phyloP scores from a whole-genome alignment of 805 yeast species.

The Dipodascus albidus region DNA sequence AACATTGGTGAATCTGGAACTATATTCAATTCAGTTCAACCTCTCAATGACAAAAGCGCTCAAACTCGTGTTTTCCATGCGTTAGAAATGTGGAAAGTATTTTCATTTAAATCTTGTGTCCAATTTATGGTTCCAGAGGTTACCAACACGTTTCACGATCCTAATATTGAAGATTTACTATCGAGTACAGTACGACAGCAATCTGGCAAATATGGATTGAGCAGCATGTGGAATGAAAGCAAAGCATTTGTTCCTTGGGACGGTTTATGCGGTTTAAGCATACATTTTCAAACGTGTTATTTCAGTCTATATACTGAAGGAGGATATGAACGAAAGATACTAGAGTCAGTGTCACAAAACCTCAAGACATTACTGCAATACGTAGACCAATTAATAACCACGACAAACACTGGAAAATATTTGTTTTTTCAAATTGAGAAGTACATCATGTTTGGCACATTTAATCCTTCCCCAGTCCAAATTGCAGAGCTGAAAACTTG shows the following conservation, averaged over 20 bases:
- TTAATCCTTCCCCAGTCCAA: background rate
- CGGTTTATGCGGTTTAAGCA: background rate
- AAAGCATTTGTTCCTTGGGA: background rate
- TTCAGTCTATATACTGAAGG: background rate
- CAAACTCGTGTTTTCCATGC: background rate
- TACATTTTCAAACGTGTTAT: background rate
- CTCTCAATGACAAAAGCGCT: background rate
- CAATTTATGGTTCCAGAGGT: background rate
- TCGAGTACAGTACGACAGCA: background rate
- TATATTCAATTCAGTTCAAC: background rate
- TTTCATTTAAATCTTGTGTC: background rate
- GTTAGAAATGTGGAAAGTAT: background rate
- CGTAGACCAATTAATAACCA: background rate
- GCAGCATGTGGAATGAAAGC: background rate
- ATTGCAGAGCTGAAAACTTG: background rate
- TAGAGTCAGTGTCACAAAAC: background rate
- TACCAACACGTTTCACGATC: background rate
- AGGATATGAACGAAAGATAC: background rate
- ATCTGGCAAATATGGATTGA: background rate
- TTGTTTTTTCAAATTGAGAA: background rate
- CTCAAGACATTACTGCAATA: background rate
- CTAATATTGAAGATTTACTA: background rate
- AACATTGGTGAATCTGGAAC: background rate
- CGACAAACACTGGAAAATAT: background rate
- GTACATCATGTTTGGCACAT: background rate